Conservation (phyloP, 2,329 filamentous ascomycete species). For the Pestalotiopsis sp. region DNA sequence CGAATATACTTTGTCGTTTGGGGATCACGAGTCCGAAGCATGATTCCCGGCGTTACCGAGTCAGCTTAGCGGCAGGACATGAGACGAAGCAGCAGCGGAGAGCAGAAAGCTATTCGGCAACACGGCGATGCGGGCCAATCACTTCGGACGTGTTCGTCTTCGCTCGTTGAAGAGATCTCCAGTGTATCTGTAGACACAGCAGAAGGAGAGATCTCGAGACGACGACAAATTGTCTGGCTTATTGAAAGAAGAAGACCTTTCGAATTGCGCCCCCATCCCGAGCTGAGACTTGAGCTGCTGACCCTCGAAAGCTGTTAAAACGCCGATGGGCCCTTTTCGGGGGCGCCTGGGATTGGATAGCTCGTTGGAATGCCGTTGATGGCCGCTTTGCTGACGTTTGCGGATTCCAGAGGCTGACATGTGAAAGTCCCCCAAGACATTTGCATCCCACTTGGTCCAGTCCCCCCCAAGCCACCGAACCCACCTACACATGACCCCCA, state of each 20-base stretch:
- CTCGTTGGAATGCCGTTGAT: constrained; percentile 8
- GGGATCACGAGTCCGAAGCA: constrained; percentile 9
- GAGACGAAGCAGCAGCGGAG: neutral
- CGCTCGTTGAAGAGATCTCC: too few relatives aligned
- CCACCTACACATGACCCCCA: neutral
- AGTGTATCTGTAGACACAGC: too few relatives aligned
- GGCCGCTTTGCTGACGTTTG: constrained; percentile 11
- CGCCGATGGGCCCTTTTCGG: neutral
- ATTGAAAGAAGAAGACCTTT: neutral
- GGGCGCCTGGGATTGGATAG: neutral
- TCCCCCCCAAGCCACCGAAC: neutral
- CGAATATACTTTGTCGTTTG: neutral
- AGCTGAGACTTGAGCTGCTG: neutral
- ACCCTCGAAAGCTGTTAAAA: neutral
- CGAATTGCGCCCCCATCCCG: neutral
- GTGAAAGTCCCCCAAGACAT: constrained; percentile 9
- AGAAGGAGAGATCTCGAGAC: too few relatives aligned
- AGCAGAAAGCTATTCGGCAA: neutral
- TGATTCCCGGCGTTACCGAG: constrained; percentile 2
- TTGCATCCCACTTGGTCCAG: constrained; percentile 9
- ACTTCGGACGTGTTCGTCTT: too few relatives aligned
- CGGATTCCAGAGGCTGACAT: constrained; percentile 6
- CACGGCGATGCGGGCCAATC: neutral
- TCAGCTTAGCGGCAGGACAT: constrained; percentile 5
- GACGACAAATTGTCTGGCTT: too few relatives aligned